Percentiles rank a stretch among this genome's conserved stretches.
Conservation (phyloP, 148 eudicot genomes). For the Chenopodium suecicum region DNA sequence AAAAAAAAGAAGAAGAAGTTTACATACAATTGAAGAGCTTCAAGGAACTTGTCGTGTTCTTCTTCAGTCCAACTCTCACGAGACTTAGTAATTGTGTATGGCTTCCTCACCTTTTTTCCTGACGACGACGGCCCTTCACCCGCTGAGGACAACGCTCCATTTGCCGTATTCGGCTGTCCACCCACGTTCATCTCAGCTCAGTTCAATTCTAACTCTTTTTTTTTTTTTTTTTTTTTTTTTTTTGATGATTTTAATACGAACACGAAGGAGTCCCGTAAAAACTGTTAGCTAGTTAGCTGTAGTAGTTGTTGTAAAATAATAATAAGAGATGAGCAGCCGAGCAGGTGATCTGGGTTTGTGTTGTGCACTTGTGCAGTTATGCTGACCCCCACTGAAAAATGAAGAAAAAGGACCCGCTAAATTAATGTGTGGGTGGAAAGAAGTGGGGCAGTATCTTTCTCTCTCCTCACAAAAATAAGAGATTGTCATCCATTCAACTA, state of each 20-base stretch:
- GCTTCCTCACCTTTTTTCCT: conserved; percentile 37
- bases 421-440: background rate
- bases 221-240: no score
- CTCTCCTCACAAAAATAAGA: background rate
- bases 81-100: conserved; percentile 33
- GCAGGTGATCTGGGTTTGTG: no score
- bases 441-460: background rate
- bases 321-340: no score
- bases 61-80: conserved; percentile 39
- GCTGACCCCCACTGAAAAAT: background rate
- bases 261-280: background rate
- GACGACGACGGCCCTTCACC: conserved; percentile 11
- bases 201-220: no score
- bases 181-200: background rate
- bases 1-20: no score
- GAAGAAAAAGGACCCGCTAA: background rate
- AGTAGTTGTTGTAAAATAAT: no score
- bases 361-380: background rate
- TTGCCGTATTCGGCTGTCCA: background rate
- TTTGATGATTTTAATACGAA: background rate
- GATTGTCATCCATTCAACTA: background rate
- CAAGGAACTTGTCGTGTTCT: conserved; percentile 35
- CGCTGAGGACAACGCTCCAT: background rate
- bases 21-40: conserved; percentile 34
- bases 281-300: no score